phyloP scores from a whole-genome alignment of 2,329 filamentous ascomycete species.

The Periglandula ipomoeae region DNA sequence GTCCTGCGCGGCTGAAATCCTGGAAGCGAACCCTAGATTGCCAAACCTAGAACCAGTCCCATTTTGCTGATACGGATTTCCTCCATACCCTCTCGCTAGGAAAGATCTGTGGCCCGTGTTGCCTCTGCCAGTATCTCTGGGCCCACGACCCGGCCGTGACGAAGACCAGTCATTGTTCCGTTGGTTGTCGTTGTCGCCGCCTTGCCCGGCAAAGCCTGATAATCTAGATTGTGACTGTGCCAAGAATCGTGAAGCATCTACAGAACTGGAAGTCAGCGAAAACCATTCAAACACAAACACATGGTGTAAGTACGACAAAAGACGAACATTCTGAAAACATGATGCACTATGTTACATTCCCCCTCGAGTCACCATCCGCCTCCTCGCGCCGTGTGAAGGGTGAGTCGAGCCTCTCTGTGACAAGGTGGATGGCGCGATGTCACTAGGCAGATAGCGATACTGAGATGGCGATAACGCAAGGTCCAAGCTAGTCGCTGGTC shows the following conservation, averaged over 20 bases:
- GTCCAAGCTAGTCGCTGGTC: background rate
- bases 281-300: background rate
- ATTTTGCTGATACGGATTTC: constrained; percentile 79
- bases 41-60: constrained; percentile 65
- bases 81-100: constrained; percentile 37
- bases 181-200: constrained; percentile 32
- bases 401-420: background rate
- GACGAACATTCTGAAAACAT: constrained; percentile 74
- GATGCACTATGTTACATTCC: constrained; percentile 10
- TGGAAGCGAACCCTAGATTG: constrained; percentile 61
- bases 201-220: constrained; percentile 55
- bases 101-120: constrained; percentile 30
- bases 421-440: background rate
- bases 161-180: constrained; percentile 24
- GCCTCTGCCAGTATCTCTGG: constrained; percentile 22
- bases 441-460: background rate
- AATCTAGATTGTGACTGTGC: constrained; percentile 92
- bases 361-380: constrained; percentile 23
- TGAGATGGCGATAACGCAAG: background rate
- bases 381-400: constrained; percentile 18
- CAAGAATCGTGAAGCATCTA: constrained; percentile 94
- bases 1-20: constrained; percentile 62
- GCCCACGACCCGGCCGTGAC: constrained; percentile 23
- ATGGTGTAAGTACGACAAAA: background rate
- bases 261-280: background rate